phyloP scores from a whole-genome alignment of 1,139 yeast species.

The Blastobotrys persicus region DNA sequence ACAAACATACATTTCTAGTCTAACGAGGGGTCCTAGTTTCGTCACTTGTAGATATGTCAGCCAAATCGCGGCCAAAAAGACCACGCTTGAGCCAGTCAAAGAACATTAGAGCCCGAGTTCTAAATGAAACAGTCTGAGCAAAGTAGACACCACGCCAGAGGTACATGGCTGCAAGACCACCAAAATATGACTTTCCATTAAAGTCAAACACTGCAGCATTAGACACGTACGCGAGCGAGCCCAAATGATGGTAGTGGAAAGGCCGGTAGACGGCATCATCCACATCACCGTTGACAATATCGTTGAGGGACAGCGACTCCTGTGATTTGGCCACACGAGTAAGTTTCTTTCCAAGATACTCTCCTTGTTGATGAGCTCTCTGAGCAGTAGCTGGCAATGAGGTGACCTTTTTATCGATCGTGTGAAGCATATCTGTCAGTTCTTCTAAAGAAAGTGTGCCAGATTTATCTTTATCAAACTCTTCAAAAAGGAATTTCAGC shows the following conservation, averaged over 20 bases:
- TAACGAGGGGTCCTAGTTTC: background rate
- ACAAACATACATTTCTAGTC: background rate
- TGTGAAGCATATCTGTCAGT: constrained; percentile 47
- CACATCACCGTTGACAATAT: constrained; percentile 47
- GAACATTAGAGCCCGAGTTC: constrained; percentile 56
- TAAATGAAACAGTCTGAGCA: constrained; percentile 58
- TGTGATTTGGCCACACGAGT: constrained; percentile 46
- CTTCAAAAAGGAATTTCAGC: constrained; percentile 49
- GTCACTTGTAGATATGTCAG: constrained; percentile 34
- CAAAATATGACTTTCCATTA: constrained; percentile 50
- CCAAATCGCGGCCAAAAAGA: constrained; percentile 56
- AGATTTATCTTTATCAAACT: constrained; percentile 46
- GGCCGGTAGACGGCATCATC: constrained; percentile 56
- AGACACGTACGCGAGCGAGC: constrained; percentile 61
- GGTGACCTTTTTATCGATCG: constrained; percentile 58
- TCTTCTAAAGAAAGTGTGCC: constrained; percentile 52
- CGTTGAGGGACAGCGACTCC: constrained; percentile 40
- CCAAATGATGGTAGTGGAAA: constrained; percentile 56
- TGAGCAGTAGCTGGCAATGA: constrained; percentile 69
- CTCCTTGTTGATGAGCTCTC: constrained; percentile 65
- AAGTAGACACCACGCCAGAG: constrained; percentile 66
- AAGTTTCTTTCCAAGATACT: constrained; percentile 55
- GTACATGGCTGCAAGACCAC: constrained; percentile 63
- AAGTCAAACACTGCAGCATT: constrained; percentile 64
- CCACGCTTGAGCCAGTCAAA: constrained; percentile 67